These are phyloP conservation scores for Cephaloascus albidus DNA, from an alignment of 805 yeast genomes.

Conservation along the genomic window DNA sequence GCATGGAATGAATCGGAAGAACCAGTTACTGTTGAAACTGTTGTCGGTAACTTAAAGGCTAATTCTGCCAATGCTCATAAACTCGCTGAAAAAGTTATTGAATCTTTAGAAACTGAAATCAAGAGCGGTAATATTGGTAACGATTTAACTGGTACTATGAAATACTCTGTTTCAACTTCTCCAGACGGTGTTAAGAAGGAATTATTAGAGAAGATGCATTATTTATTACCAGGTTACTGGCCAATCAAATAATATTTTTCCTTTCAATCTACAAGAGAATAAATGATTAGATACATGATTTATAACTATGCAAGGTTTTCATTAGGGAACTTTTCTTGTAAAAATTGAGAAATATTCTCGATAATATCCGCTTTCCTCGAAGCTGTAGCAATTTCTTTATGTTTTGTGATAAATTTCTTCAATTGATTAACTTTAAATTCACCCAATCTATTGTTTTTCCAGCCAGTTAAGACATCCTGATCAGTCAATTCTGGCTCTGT, in stretches of 20 bases:
- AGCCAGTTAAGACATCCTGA: constrained; percentile 28
- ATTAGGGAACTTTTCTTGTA: constrained; percentile 9
- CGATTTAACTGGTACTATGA: constrained; percentile 67
- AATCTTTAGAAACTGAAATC: constrained; percentile 54
- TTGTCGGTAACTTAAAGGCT: constrained; percentile 81
- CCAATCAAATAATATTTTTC: constrained; percentile 28
- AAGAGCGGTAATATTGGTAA: constrained; percentile 56
- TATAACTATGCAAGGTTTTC: too few species aligned
- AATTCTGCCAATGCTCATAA: constrained; percentile 80
- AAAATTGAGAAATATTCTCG: constrained; percentile 24
- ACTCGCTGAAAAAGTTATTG: constrained; percentile 63
- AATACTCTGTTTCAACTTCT: constrained; percentile 71
- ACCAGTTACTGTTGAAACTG: constrained; percentile 97
- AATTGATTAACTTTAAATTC: constrained; percentile 33
- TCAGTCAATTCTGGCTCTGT: constrained; percentile 16
- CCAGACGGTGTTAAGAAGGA: constrained; percentile 65
- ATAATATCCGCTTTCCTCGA: constrained; percentile 32
- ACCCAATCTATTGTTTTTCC: constrained; percentile 24
- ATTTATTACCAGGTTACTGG: constrained; percentile 89
- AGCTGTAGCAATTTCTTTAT: constrained; percentile 25
- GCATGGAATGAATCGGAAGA: constrained; percentile 96
- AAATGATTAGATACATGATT: too few species aligned
- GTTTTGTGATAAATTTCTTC: constrained; percentile 23
- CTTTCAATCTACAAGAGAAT: too few species aligned
- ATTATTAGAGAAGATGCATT: constrained; percentile 73